Evolutionary conservation across 306 rosid genomes (phyloP).

Genomic region (Astragalus glycyphyllos): DNA sequence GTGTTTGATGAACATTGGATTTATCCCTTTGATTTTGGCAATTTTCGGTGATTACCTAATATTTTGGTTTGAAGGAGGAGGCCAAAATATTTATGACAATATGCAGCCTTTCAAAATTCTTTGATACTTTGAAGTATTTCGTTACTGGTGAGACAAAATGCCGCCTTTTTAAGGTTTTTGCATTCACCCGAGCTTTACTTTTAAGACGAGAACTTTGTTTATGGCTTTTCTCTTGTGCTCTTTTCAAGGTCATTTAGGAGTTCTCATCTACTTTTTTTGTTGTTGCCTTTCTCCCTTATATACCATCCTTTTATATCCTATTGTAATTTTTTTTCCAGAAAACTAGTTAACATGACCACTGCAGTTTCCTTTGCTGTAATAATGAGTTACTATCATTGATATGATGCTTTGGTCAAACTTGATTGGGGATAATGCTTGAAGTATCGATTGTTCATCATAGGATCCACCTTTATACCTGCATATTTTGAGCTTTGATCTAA

Average conservation of each 20-base stretch:
- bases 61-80: constrained; percentile 2
- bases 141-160: not conserved
- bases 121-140: not conserved
- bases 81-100: not conserved
- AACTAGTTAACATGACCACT: not conserved
- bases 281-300: not conserved
- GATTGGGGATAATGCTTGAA: not conserved
- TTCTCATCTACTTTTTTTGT: not conserved
- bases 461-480: constrained; percentile 8
- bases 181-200: not conserved
- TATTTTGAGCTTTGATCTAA: constrained; percentile 11
- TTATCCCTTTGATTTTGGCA: not conserved
- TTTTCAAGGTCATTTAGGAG: not conserved
- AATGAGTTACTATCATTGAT: not conserved
- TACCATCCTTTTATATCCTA: not conserved
- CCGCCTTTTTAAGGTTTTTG: not conserved
- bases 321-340: not conserved
- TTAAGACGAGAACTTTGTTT: constrained; percentile 12
- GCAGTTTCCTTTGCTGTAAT: constrained; percentile 3
- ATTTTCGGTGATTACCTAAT: not conserved
- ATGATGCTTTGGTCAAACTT: not conserved
- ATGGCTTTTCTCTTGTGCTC: constrained; percentile 4
- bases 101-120: constrained; percentile 2
- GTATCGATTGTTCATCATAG: not conserved
- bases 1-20: constrained; percentile 21